A percentile compares a stretch with the other conserved stretches of the same genome.
phyloP scores from a whole-genome alignment of 208 protist species.

The Naegleria fowleri region DNA sequence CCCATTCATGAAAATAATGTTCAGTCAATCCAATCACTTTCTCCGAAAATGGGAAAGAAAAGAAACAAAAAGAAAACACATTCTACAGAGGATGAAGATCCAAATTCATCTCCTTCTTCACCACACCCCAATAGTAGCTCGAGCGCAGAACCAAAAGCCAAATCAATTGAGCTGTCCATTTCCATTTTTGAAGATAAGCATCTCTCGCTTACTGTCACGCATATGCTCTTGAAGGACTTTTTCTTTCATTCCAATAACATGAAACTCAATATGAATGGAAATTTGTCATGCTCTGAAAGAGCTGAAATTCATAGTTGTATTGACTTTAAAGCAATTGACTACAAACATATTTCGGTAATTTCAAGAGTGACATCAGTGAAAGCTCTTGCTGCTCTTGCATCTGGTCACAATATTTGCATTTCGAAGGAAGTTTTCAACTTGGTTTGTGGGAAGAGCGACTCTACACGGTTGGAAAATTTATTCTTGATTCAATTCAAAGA shows the following conservation, averaged over 20 bases:
- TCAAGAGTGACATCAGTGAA: not conserved
- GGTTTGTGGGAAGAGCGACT: not conserved
- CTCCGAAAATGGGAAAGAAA: not conserved
- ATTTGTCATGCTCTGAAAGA: not conserved
- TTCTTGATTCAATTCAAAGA: not conserved
- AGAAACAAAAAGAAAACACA: not conserved
- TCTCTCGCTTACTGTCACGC: not conserved
- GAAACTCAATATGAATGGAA: not conserved
- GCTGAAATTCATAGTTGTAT: not conserved
- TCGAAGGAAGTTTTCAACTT: not conserved
- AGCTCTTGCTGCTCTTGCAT: not conserved
- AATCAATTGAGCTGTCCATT: not conserved
- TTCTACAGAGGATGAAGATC: not conserved
- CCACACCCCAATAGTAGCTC: no score
- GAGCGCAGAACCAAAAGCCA: no score
- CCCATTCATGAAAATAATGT: not conserved
- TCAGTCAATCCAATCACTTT: not conserved
- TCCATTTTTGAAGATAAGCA: not conserved
- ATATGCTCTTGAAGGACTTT: not conserved
- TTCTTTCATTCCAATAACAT: not conserved
- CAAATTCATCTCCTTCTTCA: not conserved
- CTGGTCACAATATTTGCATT: not conserved
- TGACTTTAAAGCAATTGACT: not conserved
- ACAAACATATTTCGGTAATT: not conserved
- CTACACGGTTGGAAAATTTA: not conserved